These are phyloP conservation scores for Beta macrorhiza DNA, from an alignment of 179 eudicot species.

Conservation along the genomic window DNA sequence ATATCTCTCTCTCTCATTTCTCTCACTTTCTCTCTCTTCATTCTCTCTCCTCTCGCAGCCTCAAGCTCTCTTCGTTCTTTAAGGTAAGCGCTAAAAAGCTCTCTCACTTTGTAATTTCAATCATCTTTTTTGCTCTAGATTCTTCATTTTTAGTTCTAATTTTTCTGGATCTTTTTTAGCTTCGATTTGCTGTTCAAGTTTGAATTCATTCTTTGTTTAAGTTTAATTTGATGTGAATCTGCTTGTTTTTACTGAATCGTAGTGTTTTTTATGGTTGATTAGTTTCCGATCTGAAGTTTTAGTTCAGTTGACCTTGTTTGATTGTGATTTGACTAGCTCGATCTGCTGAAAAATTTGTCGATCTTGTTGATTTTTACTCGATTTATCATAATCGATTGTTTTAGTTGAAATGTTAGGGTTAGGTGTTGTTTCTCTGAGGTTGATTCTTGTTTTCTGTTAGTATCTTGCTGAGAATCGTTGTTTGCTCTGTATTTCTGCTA, in stretches of 20 bases:
- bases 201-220: not conserved
- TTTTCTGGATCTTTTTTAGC: constrained; percentile 4
- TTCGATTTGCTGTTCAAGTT: not conserved
- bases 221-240: not conserved
- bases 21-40: constrained; percentile 5
- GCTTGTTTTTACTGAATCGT: constrained; percentile 5
- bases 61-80: constrained; percentile 12
- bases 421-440: not conserved
- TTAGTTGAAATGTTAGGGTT: constrained; percentile 5
- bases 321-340: constrained; percentile 28
- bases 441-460: not conserved
- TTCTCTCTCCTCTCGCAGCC: constrained; percentile 31
- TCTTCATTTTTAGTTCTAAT: not conserved
- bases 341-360: constrained; percentile 22
- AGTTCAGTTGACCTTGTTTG: constrained; percentile 26
- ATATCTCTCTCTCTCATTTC: constrained; percentile 13
- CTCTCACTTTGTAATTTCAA: not conserved
- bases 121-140: not conserved
- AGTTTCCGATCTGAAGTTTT: constrained; percentile 28
- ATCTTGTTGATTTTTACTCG: constrained; percentile 11
- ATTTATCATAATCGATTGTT: not conserved
- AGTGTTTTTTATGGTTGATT: not conserved
- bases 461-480: not conserved
- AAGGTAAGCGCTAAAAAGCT: constrained; percentile 19
- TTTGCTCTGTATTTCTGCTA: not conserved